phyloP scores from a whole-genome alignment of 1,139 yeast species.

The Scheffersomyces parashehatae region DNA sequence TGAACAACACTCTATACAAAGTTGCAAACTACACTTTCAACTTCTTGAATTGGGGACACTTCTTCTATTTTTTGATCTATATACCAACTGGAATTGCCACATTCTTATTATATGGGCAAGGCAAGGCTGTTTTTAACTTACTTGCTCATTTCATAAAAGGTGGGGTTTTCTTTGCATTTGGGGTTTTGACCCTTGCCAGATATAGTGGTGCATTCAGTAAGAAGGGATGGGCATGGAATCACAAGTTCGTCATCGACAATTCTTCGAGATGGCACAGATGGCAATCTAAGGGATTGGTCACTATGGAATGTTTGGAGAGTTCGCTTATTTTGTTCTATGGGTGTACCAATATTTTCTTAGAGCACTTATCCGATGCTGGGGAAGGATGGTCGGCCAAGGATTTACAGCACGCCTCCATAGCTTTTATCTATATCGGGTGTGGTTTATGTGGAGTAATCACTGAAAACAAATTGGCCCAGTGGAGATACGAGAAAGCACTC shows the following conservation, averaged over 20 bases:
- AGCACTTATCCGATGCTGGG: slow-evolving; percentile 73
- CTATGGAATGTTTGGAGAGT: slow-evolving; percentile 87
- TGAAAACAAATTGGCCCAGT: slow-evolving; percentile 55
- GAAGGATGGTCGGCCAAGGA: slow-evolving; percentile 91
- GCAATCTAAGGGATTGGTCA: slow-evolving; percentile 58
- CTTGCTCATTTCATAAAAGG: slow-evolving; percentile 97
- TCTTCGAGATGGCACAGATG: slow-evolving; percentile 35
- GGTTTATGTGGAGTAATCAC: slow-evolving; percentile 88
- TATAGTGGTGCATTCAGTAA: slow-evolving; percentile 79
- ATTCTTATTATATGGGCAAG: slow-evolving; percentile 69
- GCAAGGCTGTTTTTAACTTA: slow-evolving; percentile 66
- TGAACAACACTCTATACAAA: slow-evolving; percentile 4
- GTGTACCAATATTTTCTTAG: slow-evolving; percentile 81
- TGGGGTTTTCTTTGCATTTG: slow-evolving; percentile 78
- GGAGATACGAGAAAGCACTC: slow-evolving; percentile 47
- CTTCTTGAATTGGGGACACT: slow-evolving; percentile 63
- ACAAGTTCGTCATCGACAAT: slow-evolving; percentile 38
- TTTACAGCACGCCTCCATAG: slow-evolving; percentile 91
- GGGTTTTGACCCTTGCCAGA: slow-evolving; percentile 75
- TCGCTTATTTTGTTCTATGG: slow-evolving; percentile 85
- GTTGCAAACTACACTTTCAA: slow-evolving; percentile 40
- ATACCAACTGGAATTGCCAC: slow-evolving; percentile 77
- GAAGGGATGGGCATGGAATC: slow-evolving; percentile 93
- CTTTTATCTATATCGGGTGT: slow-evolving; percentile 89
- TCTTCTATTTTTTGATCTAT: slow-evolving; percentile 60